Base-by-base conservation (phyloP, 2,329 filamentous ascomycete genomes). In the Aspergillus brasiliensis region DNA sequence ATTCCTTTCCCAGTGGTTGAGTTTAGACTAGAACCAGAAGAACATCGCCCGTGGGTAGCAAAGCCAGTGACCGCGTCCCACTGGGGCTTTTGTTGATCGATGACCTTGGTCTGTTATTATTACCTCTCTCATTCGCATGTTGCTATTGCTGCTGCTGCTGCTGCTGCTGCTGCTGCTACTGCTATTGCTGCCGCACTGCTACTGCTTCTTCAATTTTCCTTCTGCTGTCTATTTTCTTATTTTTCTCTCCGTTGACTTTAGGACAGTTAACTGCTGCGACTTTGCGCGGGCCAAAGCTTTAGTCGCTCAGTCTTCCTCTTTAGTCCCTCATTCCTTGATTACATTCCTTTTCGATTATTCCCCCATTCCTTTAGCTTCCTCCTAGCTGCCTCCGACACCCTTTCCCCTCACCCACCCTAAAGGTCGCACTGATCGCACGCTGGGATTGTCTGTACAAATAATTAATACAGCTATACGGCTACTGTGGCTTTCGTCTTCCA, bases 51-150 rank as follows among this genome's bases (percentile, higher is more conserved):
- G 49, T 62, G 52, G 59, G 51, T 56, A 61, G 53, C 40, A 57
- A 59, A 54, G 47, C 57, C 53, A 58, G 61, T 58, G 53, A 51
- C 56, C 51, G 56, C 53, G 64, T 65, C 62, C 65, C 65, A 62
- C 63, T 62, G 56, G 51, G 57, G 53, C 56, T 62, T 64, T 61
- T 56, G 61, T 65, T 66, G 63, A 66, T 63, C 57, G 60, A 60
- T 62, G 60, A 56, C 60, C 57, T 59, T 59, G 40, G 56, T 49
- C 60, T 63, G 49, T 63, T 63, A 40, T 62, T 58, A 28, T 62
- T 59, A 52, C 65, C 23, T 13, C 46, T 46, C 38, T 55, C 40
- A 5, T 37, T 55, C 8, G n/a, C 34, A 19, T 31, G 17, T 34
- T 46, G 27, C 38, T 59, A 57, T 56, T 60, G 56, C 62, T 64